Evolutionary conservation across 192 early-diverging fungal genomes (phyloP).

Genomic region (Gonapodya sp.): DNA sequence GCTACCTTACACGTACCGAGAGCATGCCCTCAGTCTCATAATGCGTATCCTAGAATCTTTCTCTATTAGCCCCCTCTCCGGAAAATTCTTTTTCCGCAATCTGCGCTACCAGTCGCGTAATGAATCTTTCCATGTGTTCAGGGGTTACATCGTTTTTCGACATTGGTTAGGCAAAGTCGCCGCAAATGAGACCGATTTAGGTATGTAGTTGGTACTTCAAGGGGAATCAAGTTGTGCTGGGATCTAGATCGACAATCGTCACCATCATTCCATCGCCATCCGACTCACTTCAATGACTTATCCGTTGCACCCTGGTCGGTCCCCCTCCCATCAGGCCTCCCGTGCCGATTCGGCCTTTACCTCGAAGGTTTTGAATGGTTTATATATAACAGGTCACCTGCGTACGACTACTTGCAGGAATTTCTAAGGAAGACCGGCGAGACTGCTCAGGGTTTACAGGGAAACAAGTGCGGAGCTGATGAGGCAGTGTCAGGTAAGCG

Average conservation of each 20-base stretch:
- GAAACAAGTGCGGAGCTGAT: neutral
- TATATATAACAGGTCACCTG: slow-evolving; percentile 66
- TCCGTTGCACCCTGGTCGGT: neutral
- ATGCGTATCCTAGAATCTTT: slow-evolving; percentile 46
- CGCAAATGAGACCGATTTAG: slow-evolving; percentile 18
- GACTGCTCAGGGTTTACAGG: neutral
- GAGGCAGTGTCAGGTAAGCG: neutral
- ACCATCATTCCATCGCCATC: neutral
- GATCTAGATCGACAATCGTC: no score
- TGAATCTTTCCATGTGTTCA: slow-evolving; percentile 55
- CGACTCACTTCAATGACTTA: neutral
- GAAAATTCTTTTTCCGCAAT: slow-evolving; percentile 67
- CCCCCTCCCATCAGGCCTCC: slow-evolving; percentile 11
- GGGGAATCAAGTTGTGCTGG: no score
- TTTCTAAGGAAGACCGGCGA: slow-evolving; percentile 27
- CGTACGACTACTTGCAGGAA: slow-evolving; percentile 47
- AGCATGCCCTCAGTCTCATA: slow-evolving; percentile 10
- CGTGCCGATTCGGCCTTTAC: slow-evolving; percentile 53
- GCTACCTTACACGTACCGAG: no score
- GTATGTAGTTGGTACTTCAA: slow-evolving; percentile 19
- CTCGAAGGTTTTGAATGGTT: slow-evolving; percentile 73
- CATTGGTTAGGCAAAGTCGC: slow-evolving; percentile 63
- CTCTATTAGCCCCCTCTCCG: slow-evolving; percentile 56
- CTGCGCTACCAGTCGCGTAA: slow-evolving; percentile 60
- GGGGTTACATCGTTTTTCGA: slow-evolving; percentile 61